Base-by-base conservation (phyloP, 208 protist genomes). In the Trypanosoma grayi region DNA sequence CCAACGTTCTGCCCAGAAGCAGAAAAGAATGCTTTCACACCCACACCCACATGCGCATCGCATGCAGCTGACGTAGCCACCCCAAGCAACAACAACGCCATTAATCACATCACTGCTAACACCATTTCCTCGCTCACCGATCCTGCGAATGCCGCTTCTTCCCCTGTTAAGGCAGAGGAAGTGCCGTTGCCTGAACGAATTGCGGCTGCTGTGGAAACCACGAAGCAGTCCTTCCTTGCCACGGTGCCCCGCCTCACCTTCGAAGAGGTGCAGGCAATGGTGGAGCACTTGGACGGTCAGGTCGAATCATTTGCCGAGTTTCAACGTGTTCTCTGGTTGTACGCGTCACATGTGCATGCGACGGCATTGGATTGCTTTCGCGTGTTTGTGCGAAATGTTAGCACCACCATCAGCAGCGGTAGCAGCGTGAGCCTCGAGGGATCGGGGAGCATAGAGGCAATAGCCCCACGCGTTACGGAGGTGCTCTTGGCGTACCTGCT, bases 181-280 rank as follows among this genome's bases (percentile, higher is more conserved):
- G 50, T 31, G 11, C 31, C 37, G 8, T 50, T 37, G 28, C 41
- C 50, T 16, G 11, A 59, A 13, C 25, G 24, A 22, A 31, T 30
- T 28, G 31, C 16, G 18, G n/a, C 48, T 46, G 1, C 46, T 16
- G 22, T 28, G 4, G 31, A 61, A 22, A 34, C 10, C 41, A 39
- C 40, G 45, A 63, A 43, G 60, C 18, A 45, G 45, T n/a, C 10
- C 4, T 60, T 67, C 31, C 47, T 70, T 39, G 20, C 16, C 28
- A 24, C 33, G 2, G 59, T 73, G 10, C 56, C 65, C 14, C 53
- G 72, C 45, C 53, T 70, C 48, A 37, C 39, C 13, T 55, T 61
- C 60, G 60, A 57, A 25, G 60, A 70, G 51, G 33, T 66, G 10
- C 22, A 37, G 39, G 13, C 8, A 14, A 63, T 60, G 40, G 51